Evolutionary conservation across 805 yeast species (phyloP), one percentile per base, ranked within the genome.

Genomic region (Wickerhamiella parazyma): DNA sequence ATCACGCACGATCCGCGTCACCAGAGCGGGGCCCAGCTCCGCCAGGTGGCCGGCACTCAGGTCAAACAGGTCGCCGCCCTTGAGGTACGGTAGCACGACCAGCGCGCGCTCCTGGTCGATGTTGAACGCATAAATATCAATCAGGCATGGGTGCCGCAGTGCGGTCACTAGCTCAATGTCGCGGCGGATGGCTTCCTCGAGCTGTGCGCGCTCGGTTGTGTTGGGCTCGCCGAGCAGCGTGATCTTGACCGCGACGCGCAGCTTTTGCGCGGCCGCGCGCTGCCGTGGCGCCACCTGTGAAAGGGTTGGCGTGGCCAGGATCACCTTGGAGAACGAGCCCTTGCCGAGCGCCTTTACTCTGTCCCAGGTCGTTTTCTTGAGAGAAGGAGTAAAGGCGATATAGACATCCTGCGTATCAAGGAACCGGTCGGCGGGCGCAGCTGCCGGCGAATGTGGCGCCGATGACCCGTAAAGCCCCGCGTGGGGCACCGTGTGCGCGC

Each of bases 1-100:
- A 59, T 91, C 95, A 6, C 78, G 71, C 49, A 81, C 80, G 0
- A 86, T 64, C 21, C 83, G 67, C 45, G 75, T 67, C 2, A 81
- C 64, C 7, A 80, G 63, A 35, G 60, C 54, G 52, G 78, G 66
- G 17, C 67, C 56, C 44, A 84, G 46, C 36, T 62, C 51, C 8
- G 64, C 53, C n/a, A 71, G 60, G 45, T 68, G 55, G 5, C 54
- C 54, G 8, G 73, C 60, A 0, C 79, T 71, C 47, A 83, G 71
- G 28, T 77, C 76, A 53, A 81, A 78, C 33, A 91, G 60, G 54
- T 86, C 95, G 3, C 97, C 96, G 4, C 97, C 97, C 5, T 66
- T 59, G 52, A 85, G 81, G 58, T 72, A 84, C 1, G 87, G 82
- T 54, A 87, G 66, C 33, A 80, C 79, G 60, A 87, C 70, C 14